phyloP scores from a whole-genome alignment of 108 stramenopile genomes.

The Aurantiochytrium sp. region DNA sequence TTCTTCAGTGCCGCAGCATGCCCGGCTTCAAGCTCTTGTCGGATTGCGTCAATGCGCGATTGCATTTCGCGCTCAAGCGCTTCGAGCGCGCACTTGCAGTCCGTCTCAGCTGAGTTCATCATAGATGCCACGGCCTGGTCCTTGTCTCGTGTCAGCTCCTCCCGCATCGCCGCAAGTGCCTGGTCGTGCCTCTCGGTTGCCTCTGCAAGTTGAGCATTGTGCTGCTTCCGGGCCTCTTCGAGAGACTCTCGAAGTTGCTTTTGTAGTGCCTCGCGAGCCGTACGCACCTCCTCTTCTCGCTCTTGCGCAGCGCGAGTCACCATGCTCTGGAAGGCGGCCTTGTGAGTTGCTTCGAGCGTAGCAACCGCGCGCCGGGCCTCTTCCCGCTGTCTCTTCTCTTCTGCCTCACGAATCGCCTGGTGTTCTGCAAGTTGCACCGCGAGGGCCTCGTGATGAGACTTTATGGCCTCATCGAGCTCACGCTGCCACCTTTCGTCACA shows the following conservation, averaged over 20 bases:
- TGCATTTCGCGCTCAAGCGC: background rate
- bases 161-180: background rate
- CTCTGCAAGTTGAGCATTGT: background rate
- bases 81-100: background rate
- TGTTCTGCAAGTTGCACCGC: background rate
- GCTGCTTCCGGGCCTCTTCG: background rate
- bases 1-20: background rate
- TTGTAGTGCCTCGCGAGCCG: background rate
- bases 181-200: background rate
- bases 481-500: too few species aligned
- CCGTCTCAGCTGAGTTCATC: background rate
- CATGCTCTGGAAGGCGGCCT: background rate
- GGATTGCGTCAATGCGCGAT: background rate
- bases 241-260: background rate
- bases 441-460: background rate
- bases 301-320: background rate
- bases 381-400: background rate
- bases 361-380: background rate
- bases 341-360: background rate
- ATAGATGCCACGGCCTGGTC: background rate
- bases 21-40: background rate
- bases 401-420: background rate
- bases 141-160: background rate
- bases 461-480: too few species aligned
- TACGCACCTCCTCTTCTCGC: background rate